phyloP scores from a whole-genome alignment of 768 basidiomycete genomes.

The Suillus sp. region DNA sequence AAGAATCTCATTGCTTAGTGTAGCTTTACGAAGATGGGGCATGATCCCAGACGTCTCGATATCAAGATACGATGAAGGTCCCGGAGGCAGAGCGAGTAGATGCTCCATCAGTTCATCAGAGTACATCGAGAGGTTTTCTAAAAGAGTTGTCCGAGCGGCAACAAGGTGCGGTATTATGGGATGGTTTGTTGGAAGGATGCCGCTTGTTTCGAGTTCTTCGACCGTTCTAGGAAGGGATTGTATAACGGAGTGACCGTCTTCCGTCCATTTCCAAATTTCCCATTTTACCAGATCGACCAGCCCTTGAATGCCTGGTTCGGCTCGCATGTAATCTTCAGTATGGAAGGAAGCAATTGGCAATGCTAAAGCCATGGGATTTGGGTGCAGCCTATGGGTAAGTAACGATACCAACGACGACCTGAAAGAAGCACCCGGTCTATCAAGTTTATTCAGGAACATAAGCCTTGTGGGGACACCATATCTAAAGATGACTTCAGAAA shows the following conservation, averaged over 20 bases:
- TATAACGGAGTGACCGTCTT: slow-evolving; percentile 45
- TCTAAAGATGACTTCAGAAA: slow-evolving; percentile 39
- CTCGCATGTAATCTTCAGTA: slow-evolving; percentile 61
- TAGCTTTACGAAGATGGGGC: slow-evolving; percentile 66
- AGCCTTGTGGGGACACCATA: slow-evolving; percentile 80
- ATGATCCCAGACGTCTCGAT: slow-evolving; percentile 55
- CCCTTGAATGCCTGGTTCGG: slow-evolving; percentile 84
- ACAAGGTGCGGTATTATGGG: slow-evolving; percentile 69
- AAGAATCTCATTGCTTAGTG: slow-evolving; percentile 63
- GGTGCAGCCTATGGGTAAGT: slow-evolving; percentile 73
- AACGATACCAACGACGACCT: slow-evolving; percentile 70
- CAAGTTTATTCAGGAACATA: slow-evolving; percentile 86
- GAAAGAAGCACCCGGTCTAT: slow-evolving; percentile 84
- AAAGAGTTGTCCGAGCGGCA: slow-evolving; percentile 64
- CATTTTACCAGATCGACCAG: slow-evolving; percentile 83
- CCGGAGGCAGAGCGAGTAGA: slow-evolving; percentile 58
- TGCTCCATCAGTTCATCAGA: slow-evolving; percentile 80
- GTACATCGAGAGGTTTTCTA: slow-evolving; percentile 80
- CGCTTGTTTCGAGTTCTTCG: slow-evolving; percentile 43
- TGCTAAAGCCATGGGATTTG: slow-evolving; percentile 66
- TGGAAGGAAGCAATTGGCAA: slow-evolving; percentile 82
- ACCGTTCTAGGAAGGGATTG: slow-evolving; percentile 53
- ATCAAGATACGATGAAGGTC: slow-evolving; percentile 66
- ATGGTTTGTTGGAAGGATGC: slow-evolving; percentile 57
- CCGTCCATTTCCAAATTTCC: slow-evolving; percentile 78